These are phyloP conservation scores for Xenoacremonium recifei DNA, from an alignment of 2,329 filamentous ascomycete species.

Conservation along the genomic window DNA sequence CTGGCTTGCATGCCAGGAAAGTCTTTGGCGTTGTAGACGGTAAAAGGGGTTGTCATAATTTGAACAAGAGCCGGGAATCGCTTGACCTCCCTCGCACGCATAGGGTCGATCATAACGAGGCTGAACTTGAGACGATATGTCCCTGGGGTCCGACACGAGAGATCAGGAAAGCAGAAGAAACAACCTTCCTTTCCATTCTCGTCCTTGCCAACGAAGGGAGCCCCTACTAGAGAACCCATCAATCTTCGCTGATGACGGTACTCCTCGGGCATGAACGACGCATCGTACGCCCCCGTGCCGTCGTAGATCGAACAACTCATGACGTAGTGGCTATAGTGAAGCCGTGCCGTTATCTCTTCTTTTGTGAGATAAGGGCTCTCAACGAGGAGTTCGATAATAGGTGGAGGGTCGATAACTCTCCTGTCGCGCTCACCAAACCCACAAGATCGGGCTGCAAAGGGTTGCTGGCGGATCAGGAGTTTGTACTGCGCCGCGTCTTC, in stretches of 20 bases:
- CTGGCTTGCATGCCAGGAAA: slow-evolving; percentile 83
- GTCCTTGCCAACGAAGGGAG: slow-evolving; percentile 73
- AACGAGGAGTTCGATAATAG: slow-evolving; percentile 73
- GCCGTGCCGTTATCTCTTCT: slow-evolving; percentile 49
- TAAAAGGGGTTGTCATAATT: slow-evolving; percentile 68
- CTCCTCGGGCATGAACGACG: slow-evolving; percentile 70
- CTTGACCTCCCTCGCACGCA: slow-evolving; percentile 43
- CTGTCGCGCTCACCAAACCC: slow-evolving; percentile 82
- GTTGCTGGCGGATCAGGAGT: slow-evolving; percentile 68
- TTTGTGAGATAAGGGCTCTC: slow-evolving; percentile 54
- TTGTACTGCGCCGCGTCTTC: slow-evolving; percentile 25
- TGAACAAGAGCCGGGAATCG: slow-evolving; percentile 51
- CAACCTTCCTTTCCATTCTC: slow-evolving; percentile 72
- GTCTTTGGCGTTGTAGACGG: slow-evolving; percentile 80
- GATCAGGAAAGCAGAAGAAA: slow-evolving; percentile 83
- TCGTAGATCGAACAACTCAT: slow-evolving; percentile 78
- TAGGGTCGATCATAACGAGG: slow-evolving; percentile 68
- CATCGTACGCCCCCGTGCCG: slow-evolving; percentile 64
- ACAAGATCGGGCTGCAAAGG: slow-evolving; percentile 73
- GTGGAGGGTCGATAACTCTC: slow-evolving; percentile 79
- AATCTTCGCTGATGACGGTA: slow-evolving; percentile 70
- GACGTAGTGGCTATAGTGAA: slow-evolving; percentile 65
- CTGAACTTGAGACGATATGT: slow-evolving; percentile 73
- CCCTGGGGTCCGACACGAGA: slow-evolving; percentile 76
- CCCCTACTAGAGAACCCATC: slow-evolving; percentile 77